These are phyloP conservation scores for Exserohilum rostratum DNA, from an alignment of 2,329 filamentous ascomycete genomes.

Conservation along the genomic window DNA sequence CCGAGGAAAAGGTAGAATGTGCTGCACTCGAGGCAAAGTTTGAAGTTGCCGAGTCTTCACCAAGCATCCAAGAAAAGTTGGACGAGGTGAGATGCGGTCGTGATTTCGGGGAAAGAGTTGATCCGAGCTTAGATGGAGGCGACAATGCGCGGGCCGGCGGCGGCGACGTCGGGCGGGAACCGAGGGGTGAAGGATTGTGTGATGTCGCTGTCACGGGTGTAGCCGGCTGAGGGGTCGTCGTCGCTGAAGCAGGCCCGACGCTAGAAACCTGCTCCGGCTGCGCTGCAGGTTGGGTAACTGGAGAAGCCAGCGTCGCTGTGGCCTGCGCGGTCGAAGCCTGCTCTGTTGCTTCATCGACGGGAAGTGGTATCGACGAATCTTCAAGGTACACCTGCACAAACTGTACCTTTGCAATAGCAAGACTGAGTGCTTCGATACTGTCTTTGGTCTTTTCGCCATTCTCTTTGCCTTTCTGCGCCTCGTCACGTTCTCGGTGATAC, in stretches of 20 bases:
- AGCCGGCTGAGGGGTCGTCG: constrained; percentile 8
- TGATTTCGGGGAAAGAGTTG: constrained; percentile 50
- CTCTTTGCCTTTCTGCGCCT: constrained; percentile 36
- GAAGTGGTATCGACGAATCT: constrained; percentile 53
- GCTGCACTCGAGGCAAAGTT: constrained; percentile 44
- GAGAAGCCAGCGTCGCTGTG: constrained; percentile 26
- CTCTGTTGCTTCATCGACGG: constrained; percentile 45
- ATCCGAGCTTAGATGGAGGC: constrained; percentile 19
- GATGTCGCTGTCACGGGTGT: constrained; percentile 4
- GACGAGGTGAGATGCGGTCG: constrained; percentile 74
- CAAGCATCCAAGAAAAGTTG: constrained; percentile 79
- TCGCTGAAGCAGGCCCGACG: constrained; percentile 27
- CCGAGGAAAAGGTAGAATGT: constrained; percentile 43
- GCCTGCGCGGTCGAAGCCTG: constrained; percentile 32
- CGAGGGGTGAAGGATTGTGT: constrained; percentile 13
- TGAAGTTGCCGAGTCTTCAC: constrained; percentile 42
- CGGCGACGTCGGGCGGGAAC: constrained; percentile 26
- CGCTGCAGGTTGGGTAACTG: constrained; percentile 22
- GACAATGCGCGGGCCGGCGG: constrained; percentile 13
- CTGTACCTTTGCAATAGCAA: constrained; percentile 58
- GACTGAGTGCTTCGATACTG: constrained; percentile 51
- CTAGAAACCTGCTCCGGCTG: constrained; percentile 27
- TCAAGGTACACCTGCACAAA: constrained; percentile 59
- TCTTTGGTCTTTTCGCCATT: constrained; percentile 35
- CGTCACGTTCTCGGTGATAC: constrained; percentile 61